Evolutionary conservation across 495 filamentous ascomycete species (phyloP), one percentile per base, ranked within the genome.

Genomic region (Penicillium waksmanii): DNA sequence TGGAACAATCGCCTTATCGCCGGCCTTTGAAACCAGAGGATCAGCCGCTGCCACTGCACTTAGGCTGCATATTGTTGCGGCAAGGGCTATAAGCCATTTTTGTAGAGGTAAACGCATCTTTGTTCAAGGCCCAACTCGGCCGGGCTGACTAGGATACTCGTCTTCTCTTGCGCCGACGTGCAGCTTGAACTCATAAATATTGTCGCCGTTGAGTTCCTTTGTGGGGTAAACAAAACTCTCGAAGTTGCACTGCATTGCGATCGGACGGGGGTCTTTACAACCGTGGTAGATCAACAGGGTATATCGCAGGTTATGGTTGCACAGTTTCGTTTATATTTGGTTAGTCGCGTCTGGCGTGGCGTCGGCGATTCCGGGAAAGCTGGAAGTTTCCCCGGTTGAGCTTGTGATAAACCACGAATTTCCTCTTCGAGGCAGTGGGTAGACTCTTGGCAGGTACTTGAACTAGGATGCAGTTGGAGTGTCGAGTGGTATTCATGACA

Each of bases 1-100:
- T 18, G 82, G 80, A 27, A 89, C 78, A 13, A 73, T 62, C 1
- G 74, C 70, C 4, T 57, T 60, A n/a, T 83, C 70, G 12, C 67
- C 67, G 2, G 65, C 54, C 3, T 49, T 31, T 8, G 67, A 62
- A 15, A 69, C 62, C 18, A 67, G 62, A 9, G 56, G 38, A 10
- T 55, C 25, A 21, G 53, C 25, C 9, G 11, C 21, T 11, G 44
- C 15, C 1, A 19, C 19, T 49, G 59, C 42, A 19, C 19, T 15
- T 7, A 46, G 49, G 17, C 47, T 34, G 5, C 18, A 51, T 5
- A 65, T 31, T 19, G 42, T 51, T 48, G 51, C 35, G 2, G 23
- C 27, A 13, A 63, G 27, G 7, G 48, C 46, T 15, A 31, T 21
- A 11, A 61, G 27, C 11, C 21, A n/a, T 13, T 9, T 1, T 1